Percentiles rank a stretch among this genome's conserved stretches.
Conservation (phyloP, 805 yeast genomes). For the Teunomyces aglyptinius region DNA sequence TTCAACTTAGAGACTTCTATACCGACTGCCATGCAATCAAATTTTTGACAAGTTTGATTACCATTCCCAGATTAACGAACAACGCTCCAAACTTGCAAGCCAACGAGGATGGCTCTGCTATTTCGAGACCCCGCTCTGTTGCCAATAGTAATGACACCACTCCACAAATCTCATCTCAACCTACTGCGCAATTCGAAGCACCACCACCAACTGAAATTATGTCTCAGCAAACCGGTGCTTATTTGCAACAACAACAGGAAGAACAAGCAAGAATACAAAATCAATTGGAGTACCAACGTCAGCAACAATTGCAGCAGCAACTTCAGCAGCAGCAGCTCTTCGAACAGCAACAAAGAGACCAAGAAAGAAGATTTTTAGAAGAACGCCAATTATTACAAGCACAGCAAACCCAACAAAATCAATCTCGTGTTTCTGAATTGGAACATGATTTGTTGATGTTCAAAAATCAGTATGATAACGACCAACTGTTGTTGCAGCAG, state of each 20-base stretch:
- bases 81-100: conserved; percentile 59
- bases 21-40: conserved; percentile 86
- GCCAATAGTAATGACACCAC: conserved; percentile 17
- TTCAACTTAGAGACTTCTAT: conserved; percentile 73
- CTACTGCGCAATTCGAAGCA: conserved; percentile 30
- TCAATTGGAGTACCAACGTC: conserved; percentile 62
- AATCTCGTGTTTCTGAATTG: conserved; percentile 74
- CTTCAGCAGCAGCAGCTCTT: conserved; percentile 70
- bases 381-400: conserved; percentile 64
- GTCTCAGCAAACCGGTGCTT: conserved; percentile 55
- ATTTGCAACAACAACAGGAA: conserved; percentile 46
- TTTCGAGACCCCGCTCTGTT: conserved; percentile 31
- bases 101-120: conserved; percentile 41
- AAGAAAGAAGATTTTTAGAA: conserved; percentile 62
- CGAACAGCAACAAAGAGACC: conserved; percentile 71
- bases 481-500: conserved; percentile 78
- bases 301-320: conserved; percentile 66
- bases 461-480: conserved; percentile 80
- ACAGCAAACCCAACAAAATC: conserved; percentile 70
- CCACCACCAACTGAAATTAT: conserved; percentile 40
- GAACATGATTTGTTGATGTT: conserved; percentile 77
- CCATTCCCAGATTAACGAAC: conserved; percentile 65
- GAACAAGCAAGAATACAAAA: conserved; percentile 61
- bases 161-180: conserved; percentile 46
- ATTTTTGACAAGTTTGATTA: conserved; percentile 74